Conservation (phyloP, 164 flowering plant species). For the Magnolia officinalis region DNA sequence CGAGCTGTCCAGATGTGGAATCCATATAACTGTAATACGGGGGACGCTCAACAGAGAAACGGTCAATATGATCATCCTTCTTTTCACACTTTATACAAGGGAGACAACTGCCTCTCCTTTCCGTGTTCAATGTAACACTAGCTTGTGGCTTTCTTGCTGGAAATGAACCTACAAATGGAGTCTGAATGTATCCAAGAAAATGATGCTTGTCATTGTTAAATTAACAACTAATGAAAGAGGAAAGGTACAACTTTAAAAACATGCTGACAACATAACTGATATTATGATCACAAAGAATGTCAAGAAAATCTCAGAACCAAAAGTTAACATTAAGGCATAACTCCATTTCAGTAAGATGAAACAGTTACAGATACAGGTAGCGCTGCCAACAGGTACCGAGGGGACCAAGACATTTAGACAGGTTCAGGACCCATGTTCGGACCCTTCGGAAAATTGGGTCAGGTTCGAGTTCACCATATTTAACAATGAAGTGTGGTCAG, state of each 20-base stretch:
- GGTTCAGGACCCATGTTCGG: too few species aligned
- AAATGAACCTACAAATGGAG: constrained; percentile 42
- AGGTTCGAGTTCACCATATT: too few species aligned
- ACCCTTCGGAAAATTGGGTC: too few species aligned
- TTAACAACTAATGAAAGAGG: background rate
- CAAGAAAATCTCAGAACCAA: background rate
- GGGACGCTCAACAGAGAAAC: constrained; percentile 56
- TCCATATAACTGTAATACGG: constrained; percentile 75
- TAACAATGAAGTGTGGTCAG: too few species aligned
- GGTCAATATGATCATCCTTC: constrained; percentile 36
- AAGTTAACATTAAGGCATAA: background rate
- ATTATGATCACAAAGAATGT: background rate
- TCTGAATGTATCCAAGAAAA: constrained; percentile 25
- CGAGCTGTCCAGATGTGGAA: constrained; percentile 82
- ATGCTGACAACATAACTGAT: background rate
- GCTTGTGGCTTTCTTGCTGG: constrained; percentile 27
- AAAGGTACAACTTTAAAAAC: background rate
- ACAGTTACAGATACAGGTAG: background rate
- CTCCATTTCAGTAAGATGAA: background rate
- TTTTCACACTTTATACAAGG: constrained; percentile 64
- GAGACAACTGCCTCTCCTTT: constrained; percentile 21
- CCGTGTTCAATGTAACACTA: constrained; percentile 20
- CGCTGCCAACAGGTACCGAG: background rate
- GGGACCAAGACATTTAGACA: too few species aligned
- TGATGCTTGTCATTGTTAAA: background rate